Conservation (phyloP, 2,329 filamentous ascomycete genomes). For the Ophiostoma montium region DNA sequence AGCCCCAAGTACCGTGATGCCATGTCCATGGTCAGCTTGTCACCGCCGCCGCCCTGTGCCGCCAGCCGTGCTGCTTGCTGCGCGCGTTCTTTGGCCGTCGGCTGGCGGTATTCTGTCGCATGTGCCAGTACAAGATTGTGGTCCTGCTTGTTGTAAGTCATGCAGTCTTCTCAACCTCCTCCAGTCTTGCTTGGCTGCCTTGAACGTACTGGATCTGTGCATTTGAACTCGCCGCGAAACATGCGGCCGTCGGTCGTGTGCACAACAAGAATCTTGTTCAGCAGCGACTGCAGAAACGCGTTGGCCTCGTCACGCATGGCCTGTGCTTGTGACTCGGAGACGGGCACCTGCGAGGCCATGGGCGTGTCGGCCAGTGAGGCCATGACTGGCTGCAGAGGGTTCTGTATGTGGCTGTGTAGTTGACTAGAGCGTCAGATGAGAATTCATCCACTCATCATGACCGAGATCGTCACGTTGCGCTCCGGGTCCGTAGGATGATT, state of each 20-base stretch:
- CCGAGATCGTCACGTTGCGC: too few relatives aligned
- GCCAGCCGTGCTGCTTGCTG: conserved; percentile 24
- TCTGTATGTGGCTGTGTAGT: too few relatives aligned
- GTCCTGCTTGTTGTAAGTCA: conserved; percentile 45
- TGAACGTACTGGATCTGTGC: conserved; percentile 68
- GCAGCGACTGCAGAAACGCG: conserved; percentile 45
- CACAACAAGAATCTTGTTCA: conserved; percentile 68
- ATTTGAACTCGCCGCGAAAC: conserved; percentile 86
- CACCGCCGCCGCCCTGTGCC: conserved; percentile 20
- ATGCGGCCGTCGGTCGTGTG: conserved; percentile 71
- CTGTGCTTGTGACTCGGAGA: background rate
- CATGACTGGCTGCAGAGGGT: too few relatives aligned
- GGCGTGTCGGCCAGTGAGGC: background rate
- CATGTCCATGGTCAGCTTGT: conserved; percentile 49
- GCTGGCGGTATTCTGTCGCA: conserved; percentile 80
- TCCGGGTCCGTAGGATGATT: too few relatives aligned
- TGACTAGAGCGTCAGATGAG: too few relatives aligned
- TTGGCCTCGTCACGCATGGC: conserved; percentile 5
- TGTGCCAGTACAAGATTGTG: conserved; percentile 75
- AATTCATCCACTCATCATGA: too few relatives aligned
- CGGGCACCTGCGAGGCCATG: background rate
- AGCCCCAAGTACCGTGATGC: conserved; percentile 76
- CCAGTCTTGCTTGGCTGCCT: background rate
- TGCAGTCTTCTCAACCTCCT: background rate
- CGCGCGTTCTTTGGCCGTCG: conserved; percentile 35